Evolutionary conservation across 2,329 filamentous ascomycete genomes (phyloP).

Genomic region (Xylaria sp.): DNA sequence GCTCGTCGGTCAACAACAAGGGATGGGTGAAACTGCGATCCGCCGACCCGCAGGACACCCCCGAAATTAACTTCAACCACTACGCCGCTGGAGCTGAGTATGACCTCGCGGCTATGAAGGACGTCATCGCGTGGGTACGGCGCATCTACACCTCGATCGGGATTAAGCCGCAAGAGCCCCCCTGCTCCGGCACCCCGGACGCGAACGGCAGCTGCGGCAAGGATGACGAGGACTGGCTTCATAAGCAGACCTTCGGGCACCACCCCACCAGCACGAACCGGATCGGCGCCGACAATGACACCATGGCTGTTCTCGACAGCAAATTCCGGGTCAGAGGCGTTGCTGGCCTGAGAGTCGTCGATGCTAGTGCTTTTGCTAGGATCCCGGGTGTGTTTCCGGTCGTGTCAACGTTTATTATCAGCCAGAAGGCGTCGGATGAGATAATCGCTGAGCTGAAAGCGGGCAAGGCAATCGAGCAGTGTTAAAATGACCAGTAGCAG

Average conservation of each 20-base stretch:
- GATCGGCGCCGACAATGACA: conserved; percentile 58
- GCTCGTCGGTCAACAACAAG: conserved; percentile 55
- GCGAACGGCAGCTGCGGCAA: conserved; percentile 12
- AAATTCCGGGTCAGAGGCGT: conserved; percentile 60
- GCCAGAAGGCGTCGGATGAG: conserved; percentile 27
- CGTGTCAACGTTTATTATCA: conserved; percentile 25
- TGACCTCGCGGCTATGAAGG: conserved; percentile 46
- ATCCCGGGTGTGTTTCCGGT: conserved; percentile 26
- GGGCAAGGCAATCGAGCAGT: background rate
- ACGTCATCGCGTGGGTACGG: conserved; percentile 47
- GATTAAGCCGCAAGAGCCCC: conserved; percentile 21
- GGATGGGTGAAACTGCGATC: conserved; percentile 66
- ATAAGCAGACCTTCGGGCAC: conserved; percentile 57
- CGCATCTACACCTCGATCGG: conserved; percentile 17
- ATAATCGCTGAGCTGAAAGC: conserved; percentile 21
- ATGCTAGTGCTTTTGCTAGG: conserved; percentile 23
- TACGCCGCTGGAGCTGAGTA: conserved; percentile 54
- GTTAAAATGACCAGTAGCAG: background rate
- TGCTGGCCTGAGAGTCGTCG: conserved; percentile 50
- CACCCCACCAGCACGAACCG: conserved; percentile 59
- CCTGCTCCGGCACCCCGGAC: conserved; percentile 15
- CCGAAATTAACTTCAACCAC: conserved; percentile 65
- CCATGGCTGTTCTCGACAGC: conserved; percentile 58
- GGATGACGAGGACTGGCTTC: conserved; percentile 42
- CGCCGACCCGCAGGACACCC: conserved; percentile 66